Evolutionary conservation across 1,284 basidiomycete genomes (phyloP).

Genomic region (Xerocomus minutiporus): DNA sequence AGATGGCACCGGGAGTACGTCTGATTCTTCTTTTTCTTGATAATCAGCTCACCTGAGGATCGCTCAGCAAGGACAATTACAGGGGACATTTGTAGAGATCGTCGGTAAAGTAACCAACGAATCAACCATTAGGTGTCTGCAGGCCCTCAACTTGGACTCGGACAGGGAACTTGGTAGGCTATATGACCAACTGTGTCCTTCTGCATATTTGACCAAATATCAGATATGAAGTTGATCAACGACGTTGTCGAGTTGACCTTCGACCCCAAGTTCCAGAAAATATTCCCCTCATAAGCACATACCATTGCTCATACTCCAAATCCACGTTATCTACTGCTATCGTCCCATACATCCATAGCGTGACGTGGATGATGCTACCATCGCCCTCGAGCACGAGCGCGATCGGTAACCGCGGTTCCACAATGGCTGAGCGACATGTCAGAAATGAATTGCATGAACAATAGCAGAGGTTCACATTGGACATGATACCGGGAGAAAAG

Average conservation of each 20-base stretch:
- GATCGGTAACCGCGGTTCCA: no score
- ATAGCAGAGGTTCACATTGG: background rate
- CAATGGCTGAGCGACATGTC: no score
- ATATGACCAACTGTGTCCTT: background rate
- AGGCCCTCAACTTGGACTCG: constrained; percentile 57
- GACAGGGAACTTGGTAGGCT: constrained; percentile 53
- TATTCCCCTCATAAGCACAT: constrained; percentile 38
- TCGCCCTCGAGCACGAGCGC: no score
- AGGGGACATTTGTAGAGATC: constrained; percentile 66
- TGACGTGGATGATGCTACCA: no score
- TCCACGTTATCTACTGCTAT: background rate
- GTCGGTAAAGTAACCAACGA: constrained; percentile 65
- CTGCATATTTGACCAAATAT: constrained; percentile 4
- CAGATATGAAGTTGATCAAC: constrained; percentile 66
- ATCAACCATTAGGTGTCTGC: constrained; percentile 59
- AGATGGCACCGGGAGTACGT: constrained; percentile 43
- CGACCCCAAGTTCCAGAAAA: constrained; percentile 53
- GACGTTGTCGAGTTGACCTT: constrained; percentile 63
- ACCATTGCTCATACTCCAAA: background rate
- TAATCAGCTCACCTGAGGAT: background rate
- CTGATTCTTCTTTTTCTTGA: background rate
- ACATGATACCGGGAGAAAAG: background rate
- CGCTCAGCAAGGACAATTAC: constrained; percentile 45
- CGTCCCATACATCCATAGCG: background rate
- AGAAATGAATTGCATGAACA: no score